A percentile compares a stretch with the other conserved stretches of the same genome.
phyloP scores from a whole-genome alignment of 345 rosid genomes.

The Mangifera indica region DNA sequence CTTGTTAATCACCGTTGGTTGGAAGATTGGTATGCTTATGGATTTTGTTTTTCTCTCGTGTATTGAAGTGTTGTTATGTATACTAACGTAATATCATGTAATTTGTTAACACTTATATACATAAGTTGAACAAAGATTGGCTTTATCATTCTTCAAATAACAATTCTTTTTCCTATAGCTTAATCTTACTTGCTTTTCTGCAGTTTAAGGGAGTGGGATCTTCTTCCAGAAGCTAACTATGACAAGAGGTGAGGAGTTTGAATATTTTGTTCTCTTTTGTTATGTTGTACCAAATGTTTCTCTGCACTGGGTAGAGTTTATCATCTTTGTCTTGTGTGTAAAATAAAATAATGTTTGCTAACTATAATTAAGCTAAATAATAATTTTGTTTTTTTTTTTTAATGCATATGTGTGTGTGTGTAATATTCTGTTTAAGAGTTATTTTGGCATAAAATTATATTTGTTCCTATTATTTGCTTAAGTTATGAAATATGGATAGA shows the following conservation, averaged over 20 bases:
- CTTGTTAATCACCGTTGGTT: conserved; percentile 90
- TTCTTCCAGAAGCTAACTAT: conserved; percentile 75
- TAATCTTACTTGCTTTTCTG: conserved; percentile 10
- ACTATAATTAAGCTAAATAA: no score
- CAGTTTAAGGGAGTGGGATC: conserved; percentile 87
- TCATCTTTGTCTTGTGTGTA: neutral
- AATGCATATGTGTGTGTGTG: neutral
- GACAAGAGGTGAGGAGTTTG: conserved; percentile 58
- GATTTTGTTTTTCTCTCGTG: conserved; percentile 12
- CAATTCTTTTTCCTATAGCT: neutral
- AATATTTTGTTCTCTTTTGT: neutral
- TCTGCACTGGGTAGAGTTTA: neutral
- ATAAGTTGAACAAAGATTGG: neutral
- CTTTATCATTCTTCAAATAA: neutral
- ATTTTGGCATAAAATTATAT: neutral
- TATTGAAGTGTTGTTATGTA: neutral
- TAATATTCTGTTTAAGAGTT: neutral
- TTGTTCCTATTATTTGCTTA: neutral
- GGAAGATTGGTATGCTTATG: conserved; percentile 70
- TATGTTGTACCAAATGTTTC: neutral
- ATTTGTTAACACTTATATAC: neutral
- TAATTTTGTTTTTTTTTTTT: no score
- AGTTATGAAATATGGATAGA: neutral
- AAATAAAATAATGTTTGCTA: neutral
- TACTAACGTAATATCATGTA: neutral